phyloP scores from a whole-genome alignment of 805 yeast genomes.

The Metschnikowia drakensbergensis region DNA sequence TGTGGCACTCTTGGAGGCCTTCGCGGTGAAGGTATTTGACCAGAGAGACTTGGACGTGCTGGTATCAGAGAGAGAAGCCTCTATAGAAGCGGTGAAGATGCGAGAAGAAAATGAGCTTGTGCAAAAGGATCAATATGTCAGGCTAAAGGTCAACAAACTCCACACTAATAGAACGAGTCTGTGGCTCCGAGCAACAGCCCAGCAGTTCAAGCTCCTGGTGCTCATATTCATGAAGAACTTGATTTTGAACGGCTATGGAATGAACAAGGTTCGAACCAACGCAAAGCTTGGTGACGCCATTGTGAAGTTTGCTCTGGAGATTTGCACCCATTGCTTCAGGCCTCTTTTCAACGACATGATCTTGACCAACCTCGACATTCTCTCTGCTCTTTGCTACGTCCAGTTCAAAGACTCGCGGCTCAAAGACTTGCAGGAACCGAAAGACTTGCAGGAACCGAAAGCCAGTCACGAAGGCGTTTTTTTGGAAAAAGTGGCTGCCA shows the following conservation, averaged over 20 bases:
- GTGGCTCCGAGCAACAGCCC: constrained; percentile 40
- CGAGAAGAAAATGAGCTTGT: background rate
- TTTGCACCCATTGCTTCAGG: constrained; percentile 26
- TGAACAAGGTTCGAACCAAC: constrained; percentile 22
- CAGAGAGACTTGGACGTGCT: constrained; percentile 19
- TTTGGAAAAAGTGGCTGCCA: constrained; percentile 1
- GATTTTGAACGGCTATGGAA: constrained; percentile 17
- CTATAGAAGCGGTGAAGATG: background rate
- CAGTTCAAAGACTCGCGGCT: background rate
- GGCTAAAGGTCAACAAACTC: background rate
- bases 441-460: no score
- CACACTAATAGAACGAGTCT: constrained; percentile 20
- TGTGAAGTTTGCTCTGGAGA: constrained; percentile 20
- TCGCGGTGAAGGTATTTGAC: constrained; percentile 29
- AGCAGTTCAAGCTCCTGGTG: constrained; percentile 34
- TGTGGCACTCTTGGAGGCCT: constrained; percentile 19
- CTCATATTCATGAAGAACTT: constrained; percentile 29
- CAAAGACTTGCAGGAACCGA: no score
- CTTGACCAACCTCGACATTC: constrained; percentile 29
- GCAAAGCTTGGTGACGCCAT: constrained; percentile 21
- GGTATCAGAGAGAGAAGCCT: background rate
- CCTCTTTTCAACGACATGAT: constrained; percentile 30
- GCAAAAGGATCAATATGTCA: background rate
- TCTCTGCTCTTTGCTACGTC: constrained; percentile 22
- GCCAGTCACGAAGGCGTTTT: constrained; percentile 7